Base-by-base conservation (phyloP, 2,329 filamentous ascomycete species). In the Penicillium hordei region DNA sequence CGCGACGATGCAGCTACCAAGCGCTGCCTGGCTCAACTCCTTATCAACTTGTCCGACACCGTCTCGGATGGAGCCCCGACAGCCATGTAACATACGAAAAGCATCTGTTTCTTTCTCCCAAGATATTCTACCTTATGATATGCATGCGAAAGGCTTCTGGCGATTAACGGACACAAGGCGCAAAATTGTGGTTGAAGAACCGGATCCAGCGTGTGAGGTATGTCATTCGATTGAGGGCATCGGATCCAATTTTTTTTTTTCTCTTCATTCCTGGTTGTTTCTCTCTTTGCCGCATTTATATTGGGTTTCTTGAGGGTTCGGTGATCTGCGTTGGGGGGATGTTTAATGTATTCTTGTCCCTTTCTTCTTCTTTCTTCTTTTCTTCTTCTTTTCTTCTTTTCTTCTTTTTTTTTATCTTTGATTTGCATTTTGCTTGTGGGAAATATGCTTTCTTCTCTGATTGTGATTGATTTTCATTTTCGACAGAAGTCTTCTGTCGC, bases 1-100 rank as follows among this genome's bases (percentile, higher is more conserved):
- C 90, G 94, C 58, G 94, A 99, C 70, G 94, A 99, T 72, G 94
- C 94, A 15, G 94, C 94, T 1, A 99, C 94, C 0, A 99, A 99
- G 81, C 89, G 94, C 58, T 99, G 94, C 75, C 87, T 99, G 34
- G 91, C 93, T n/a, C 94, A 97, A 77, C 86, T 99, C 9, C 83
- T 97, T 59, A 95, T 97, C 78, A 97, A 97, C 72, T 85, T 99
- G 54, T 95, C 91, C 10, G 94, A 97, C 76, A 93, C 90, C 65
- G 89, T 93, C 59, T 87, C 84, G 59, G 84, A 86, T 50, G 73
- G 73, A 60, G 70, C 69, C 49, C 67, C 71, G 50, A 69, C 73
- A 63, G 70, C 72, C 55, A 76, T 78, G 74, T 77, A 73, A 74
- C 60, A 67, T 65, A 68, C 55, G 54, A 67, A 69, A 68, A 71